Base-by-base conservation (phyloP, 2,329 filamentous ascomycete species). In the Lachnellula willkommii region DNA sequence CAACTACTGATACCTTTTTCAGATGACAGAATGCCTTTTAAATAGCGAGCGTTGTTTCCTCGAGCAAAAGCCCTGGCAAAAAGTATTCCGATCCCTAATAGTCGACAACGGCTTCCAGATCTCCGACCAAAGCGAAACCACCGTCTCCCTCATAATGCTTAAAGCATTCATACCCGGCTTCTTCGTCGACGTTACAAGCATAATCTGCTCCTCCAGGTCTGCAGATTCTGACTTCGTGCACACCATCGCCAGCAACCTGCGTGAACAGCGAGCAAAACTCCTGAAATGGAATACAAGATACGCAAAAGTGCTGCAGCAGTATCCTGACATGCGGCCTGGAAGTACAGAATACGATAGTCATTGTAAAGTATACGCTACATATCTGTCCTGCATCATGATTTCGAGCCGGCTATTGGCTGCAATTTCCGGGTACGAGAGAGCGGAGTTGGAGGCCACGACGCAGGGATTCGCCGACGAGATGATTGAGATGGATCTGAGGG, bases 181-280 rank as follows among this genome's bases (percentile, higher is more conserved):
- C 32, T 72, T 70, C 46, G 57, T 69, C 17, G 70, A 71, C 35
- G 57, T 65, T 3, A 66, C 63, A 8, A 53, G 58, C 7, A 50
- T 61, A 8, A 51, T 65, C 14, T 62, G 55, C 37, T 35, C 43
- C 22, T 35, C 54, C 20, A 36, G 48, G 35, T 3, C 22, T 37
- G 43, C 50, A 5, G 9, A 50, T n/a, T 5, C 24, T 3, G 43
- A 53, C 4, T 28, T 40, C 57, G 46, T 62, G 22, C 20, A 53
- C 15, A 35, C 36, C 32, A 35, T 60, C 5, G 36, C 42, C 3
- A 9, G n/a, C 14, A 42, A 51, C 11, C 50, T 60, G 35, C 53
- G 55, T n/a, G 32, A 58, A 22, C 17, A 65, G 11, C 50, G 61
- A 5, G 7, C 39, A 5, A 53, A 60, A n/a, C 53, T 66, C 20